phyloP scores from a whole-genome alignment of 2,329 filamentous ascomycete species.

The Pseudogymnoascus sp. region DNA sequence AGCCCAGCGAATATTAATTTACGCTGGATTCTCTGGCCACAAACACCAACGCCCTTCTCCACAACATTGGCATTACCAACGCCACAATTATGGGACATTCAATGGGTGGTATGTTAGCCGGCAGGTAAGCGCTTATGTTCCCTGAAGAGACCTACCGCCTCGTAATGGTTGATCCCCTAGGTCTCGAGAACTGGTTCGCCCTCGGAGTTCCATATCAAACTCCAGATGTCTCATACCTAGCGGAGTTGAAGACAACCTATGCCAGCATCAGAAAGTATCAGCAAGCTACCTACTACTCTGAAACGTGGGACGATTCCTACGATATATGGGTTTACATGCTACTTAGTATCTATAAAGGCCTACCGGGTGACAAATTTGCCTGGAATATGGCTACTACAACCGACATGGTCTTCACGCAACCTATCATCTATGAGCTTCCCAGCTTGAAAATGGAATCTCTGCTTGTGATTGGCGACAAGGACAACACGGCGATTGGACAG shows the following conservation, averaged over 20 bases:
- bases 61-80: constrained; percentile 34
- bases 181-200: not conserved
- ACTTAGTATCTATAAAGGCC: constrained; percentile 39
- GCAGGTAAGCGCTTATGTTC: constrained; percentile 43
- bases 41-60: constrained; percentile 42
- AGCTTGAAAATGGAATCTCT: constrained; percentile 12
- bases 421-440: constrained; percentile 10
- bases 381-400: constrained; percentile 12
- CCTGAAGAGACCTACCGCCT: constrained; percentile 35
- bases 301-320: constrained; percentile 39
- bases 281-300: constrained; percentile 38
- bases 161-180: constrained; percentile 40
- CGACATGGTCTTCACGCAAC: constrained; percentile 6
- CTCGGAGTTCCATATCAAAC: constrained; percentile 37
- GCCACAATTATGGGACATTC: constrained; percentile 45
- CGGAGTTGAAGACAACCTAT: constrained; percentile 35
- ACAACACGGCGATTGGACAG: constrained; percentile 42
- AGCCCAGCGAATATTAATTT: constrained; percentile 43
- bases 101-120: constrained; percentile 45
- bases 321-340: constrained; percentile 47
- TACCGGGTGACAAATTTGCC: constrained; percentile 19
- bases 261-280: constrained; percentile 37
- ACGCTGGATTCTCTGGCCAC: constrained; percentile 41
- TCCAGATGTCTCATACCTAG: constrained; percentile 31
- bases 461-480: constrained; percentile 10